Evolutionary conservation across 1,284 basidiomycete genomes (phyloP), one percentile per base, ranked within the genome.

Genomic region (Trametes hirsuta): DNA sequence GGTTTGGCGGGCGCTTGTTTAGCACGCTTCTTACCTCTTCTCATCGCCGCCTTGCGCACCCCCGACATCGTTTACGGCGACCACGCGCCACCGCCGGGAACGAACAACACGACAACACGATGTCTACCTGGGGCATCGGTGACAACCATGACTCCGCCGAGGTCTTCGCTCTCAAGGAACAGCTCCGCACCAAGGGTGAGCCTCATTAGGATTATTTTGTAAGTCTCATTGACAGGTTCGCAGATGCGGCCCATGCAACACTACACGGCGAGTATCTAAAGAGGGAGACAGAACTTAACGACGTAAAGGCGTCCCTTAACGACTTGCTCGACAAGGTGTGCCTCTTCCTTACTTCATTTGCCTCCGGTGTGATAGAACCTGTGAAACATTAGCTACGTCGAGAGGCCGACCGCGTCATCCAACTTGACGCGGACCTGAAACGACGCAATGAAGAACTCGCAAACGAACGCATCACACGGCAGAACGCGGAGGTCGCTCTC

Each of bases 251-350:
- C 63, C 83, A 84, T 68, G 83, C 84, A 22, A 83, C 82, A 24
- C 78, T 88, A 54, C 79, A 84, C 62, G 79, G 78, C 22, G 79
- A 82, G 65, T 74, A 88, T 2, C 71, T 82, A 65, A 87, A 80
- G 72, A 83, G 83, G 66, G 77, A 80, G 22, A 74, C 75, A 2
- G 82, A 87, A 55, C 68, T 87, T 10, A 77, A 83, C 36, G 85
- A 88, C 61, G 66, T 87, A 4, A 81, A 77, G 66, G 66, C 69
- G 6, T 76, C 79, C 0, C 72, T 86, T 10, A 83, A 85, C 58
- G 88, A 90, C 45, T 79, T 82, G 2, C 66, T 85, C 50, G 76
- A 83, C 63, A 89, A 88, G 78, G 89, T 88, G 55, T 46, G 76
- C 54, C 64, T 22, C 5, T 36, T 52, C 47, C 18, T 39, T 47